Percentiles rank a stretch among this genome's conserved stretches.
These are phyloP conservation scores for Penicillium tannophilum DNA, from an alignment of 495 filamentous ascomycete genomes.

Conservation along the genomic window DNA sequence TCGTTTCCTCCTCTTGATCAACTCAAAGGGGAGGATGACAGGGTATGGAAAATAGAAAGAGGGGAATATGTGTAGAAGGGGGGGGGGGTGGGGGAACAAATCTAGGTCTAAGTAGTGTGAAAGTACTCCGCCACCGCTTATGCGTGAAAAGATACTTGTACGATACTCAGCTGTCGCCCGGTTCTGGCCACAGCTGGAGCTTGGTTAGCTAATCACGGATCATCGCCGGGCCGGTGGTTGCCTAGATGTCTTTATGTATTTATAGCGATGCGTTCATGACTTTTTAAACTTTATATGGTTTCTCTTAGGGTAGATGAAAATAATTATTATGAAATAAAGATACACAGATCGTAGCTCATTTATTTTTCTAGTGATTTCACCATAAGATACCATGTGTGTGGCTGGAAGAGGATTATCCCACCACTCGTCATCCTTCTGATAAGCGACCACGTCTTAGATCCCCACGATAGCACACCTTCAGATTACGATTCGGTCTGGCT, in stretches of 20 bases:
- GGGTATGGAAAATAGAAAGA: conserved; percentile 1
- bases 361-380: neutral
- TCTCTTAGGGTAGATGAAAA: neutral
- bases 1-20: neutral
- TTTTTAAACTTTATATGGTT: neutral
- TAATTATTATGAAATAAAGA: neutral
- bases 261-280: conserved; percentile 15
- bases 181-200: conserved; percentile 18
- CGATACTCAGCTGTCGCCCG: conserved; percentile 11
- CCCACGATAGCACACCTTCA: conserved; percentile 9
- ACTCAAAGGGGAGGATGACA: conserved; percentile 1
- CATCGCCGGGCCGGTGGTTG: conserved; percentile 13
- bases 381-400: neutral
- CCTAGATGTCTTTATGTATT: conserved; percentile 8
- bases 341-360: neutral
- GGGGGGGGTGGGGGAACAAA: conserved; percentile 8
- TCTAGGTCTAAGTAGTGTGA: conserved; percentile 3
- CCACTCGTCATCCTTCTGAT: conserved; percentile 13
- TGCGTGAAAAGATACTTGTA: conserved; percentile 16
- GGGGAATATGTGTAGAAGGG: conserved; percentile 6
- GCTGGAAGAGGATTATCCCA: neutral
- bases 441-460: conserved; percentile 14
- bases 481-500: conserved; percentile 20
- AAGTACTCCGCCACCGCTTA: conserved; percentile 34
- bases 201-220: conserved; percentile 17